A percentile compares a stretch with the other conserved stretches of the same genome.
These are phyloP conservation scores for Decorospora gaudefroyi DNA, from an alignment of 2,329 filamentous ascomycete species.

Conservation along the genomic window DNA sequence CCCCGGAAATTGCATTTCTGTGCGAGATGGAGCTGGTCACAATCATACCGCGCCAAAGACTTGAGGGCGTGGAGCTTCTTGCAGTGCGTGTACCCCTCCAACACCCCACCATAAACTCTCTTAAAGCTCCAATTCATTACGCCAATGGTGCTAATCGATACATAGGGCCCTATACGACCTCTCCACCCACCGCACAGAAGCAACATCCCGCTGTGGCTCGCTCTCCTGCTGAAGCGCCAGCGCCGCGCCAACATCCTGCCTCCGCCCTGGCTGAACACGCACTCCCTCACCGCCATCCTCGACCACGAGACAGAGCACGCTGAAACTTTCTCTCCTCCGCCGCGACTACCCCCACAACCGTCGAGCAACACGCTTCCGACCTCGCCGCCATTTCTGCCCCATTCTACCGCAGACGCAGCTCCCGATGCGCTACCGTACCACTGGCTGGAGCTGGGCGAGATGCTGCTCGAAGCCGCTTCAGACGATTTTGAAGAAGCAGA, in stretches of 20 bases:
- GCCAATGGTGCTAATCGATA: constrained; percentile 17
- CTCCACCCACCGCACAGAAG: constrained; percentile 81
- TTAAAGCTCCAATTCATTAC: neutral
- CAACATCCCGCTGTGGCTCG: constrained; percentile 88
- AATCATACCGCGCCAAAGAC: constrained; percentile 84
- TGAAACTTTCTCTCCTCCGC: constrained; percentile 74
- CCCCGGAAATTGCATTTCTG: constrained; percentile 87
- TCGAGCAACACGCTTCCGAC: constrained; percentile 46
- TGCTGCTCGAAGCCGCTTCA: constrained; percentile 79
- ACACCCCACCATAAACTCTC: constrained; percentile 29
- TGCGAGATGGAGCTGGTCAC: constrained; percentile 98
- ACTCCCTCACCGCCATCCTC: constrained; percentile 76
- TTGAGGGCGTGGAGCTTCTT: constrained; percentile 83
- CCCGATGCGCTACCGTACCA: constrained; percentile 82
- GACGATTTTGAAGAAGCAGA: constrained; percentile 80
- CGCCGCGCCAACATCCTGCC: constrained; percentile 89
- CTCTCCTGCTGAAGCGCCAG: constrained; percentile 91
- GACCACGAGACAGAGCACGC: constrained; percentile 76
- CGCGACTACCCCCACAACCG: constrained; percentile 67
- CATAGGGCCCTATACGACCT: constrained; percentile 73
- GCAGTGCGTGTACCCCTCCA: constrained; percentile 66
- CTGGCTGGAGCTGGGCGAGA: constrained; percentile 89
- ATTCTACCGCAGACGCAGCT: constrained; percentile 71
- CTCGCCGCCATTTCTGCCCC: constrained; percentile 74
- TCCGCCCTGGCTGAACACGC: constrained; percentile 82